These are phyloP conservation scores for Pascua guehoae DNA, from an alignment of 1,284 basidiomycete genomes.

Conservation along the genomic window DNA sequence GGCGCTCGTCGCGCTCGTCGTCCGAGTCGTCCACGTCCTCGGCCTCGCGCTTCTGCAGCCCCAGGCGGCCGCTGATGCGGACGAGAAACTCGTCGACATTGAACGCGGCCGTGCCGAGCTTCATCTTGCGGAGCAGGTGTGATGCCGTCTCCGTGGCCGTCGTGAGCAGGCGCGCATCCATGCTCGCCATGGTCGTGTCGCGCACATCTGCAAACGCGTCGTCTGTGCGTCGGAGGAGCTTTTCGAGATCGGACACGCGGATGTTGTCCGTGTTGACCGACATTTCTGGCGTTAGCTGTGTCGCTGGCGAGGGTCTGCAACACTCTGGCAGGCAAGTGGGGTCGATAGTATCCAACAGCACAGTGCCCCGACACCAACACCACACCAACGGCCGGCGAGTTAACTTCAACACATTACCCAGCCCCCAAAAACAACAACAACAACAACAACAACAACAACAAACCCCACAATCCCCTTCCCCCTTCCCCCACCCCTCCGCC, in stretches of 20 bases:
- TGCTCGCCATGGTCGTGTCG: slow-evolving; percentile 31
- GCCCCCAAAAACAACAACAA: too few species aligned
- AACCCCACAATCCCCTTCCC: too few species aligned
- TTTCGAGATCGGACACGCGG: slow-evolving; percentile 19
- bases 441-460: too few species aligned
- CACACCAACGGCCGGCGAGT: too few species aligned
- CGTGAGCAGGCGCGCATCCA: slow-evolving; percentile 37
- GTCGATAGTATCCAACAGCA: too few species aligned
- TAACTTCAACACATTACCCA: too few species aligned
- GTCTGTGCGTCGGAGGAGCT: slow-evolving; percentile 15
- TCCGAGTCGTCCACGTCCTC: slow-evolving; percentile 31
- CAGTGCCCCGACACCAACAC: too few species aligned
- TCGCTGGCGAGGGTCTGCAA: too few species aligned
- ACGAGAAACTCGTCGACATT: slow-evolving; percentile 51
- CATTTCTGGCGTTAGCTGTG: slow-evolving; percentile 27
- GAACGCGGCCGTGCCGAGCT: slow-evolving; percentile 47
- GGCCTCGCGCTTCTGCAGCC: slow-evolving; percentile 5
- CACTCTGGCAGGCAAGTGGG: too few species aligned
- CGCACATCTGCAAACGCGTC: slow-evolving; percentile 27
- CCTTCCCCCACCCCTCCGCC: too few species aligned
- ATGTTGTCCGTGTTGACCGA: slow-evolving; percentile 32
- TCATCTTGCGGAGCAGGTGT: slow-evolving; percentile 40
- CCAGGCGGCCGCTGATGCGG: neutral
- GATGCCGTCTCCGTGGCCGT: slow-evolving; percentile 31
- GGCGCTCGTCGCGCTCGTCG: slow-evolving; percentile 18